phyloP scores from a whole-genome alignment of 1,284 basidiomycete species.

The Gymnopus androsaceus region DNA sequence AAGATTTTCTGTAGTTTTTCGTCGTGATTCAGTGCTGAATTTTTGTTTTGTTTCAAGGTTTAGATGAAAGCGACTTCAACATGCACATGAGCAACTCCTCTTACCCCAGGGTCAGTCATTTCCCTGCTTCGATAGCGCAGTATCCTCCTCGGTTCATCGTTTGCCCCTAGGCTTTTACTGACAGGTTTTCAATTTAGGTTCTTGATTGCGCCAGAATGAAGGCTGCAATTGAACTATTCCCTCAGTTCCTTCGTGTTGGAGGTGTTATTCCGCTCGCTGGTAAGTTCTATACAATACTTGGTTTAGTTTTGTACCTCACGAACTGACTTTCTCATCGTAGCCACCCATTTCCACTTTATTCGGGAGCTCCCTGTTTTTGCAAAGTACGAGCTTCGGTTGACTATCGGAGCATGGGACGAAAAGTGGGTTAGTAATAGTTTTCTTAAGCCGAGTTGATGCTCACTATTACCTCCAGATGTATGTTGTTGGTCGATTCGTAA shows the following conservation, averaged over 20 bases:
- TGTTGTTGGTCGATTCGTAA: constrained; percentile 33
- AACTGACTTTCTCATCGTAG: constrained; percentile 33
- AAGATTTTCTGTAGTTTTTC: neutral
- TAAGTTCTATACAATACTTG: constrained; percentile 29
- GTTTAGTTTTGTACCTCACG: neutral
- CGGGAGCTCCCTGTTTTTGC: constrained; percentile 78
- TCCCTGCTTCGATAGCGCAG: neutral
- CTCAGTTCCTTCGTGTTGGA: constrained; percentile 63
- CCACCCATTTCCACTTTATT: constrained; percentile 73
- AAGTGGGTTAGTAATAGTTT: constrained; percentile 68
- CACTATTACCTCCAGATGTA: constrained; percentile 25
- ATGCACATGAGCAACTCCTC: constrained; percentile 78
- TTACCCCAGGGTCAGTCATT: constrained; percentile 63
- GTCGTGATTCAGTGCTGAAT: neutral
- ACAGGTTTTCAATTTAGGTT: constrained; percentile 30
- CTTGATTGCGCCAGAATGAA: constrained; percentile 50
- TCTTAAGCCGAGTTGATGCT: constrained; percentile 28
- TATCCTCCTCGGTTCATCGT: neutral
- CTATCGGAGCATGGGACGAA: constrained; percentile 76
- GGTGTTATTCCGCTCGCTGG: constrained; percentile 75
- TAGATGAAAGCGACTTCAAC: constrained; percentile 74
- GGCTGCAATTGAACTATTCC: constrained; percentile 51
- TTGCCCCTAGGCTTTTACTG: neutral
- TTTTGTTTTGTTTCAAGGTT: constrained; percentile 35
- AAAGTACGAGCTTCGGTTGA: constrained; percentile 69